Evolutionary conservation across 78 protist genomes (phyloP), one percentile per base, ranked within the genome.

Genomic region (Cavenderia fasciculata): DNA sequence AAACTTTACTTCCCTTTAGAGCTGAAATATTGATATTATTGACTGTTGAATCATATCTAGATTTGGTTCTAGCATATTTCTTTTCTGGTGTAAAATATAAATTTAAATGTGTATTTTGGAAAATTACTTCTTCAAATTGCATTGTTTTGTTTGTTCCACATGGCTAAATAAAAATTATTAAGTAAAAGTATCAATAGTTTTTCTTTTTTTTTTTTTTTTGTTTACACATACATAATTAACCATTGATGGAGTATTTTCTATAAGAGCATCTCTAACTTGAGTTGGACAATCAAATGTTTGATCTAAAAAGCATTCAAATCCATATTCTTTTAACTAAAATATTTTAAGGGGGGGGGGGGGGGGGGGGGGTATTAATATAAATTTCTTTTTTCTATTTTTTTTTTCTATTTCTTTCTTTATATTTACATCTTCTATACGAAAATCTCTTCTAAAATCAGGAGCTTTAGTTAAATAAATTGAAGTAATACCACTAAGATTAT

Each of bases 61-160:
- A 93, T 2, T 36, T 62, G 0, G 77, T 82, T 0, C 38, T 43
- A n/a, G 18, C 16, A 27, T 10, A 93, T 4, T 19, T 19, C 7
- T 44, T 23, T 0, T n/a, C 27, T 29, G 96, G 96, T 1, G 96
- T 94, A 40, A 71, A 94, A 25, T 95, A 59, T 14, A 25, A n/a
- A 25, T 33, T n/a, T 7, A 95, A 10, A 25, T 40, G 27, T 34
- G 89, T 89, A 5, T 41, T 27, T 2, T 92, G 52, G 2, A 89
- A n/a, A 0, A 94, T 11, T n/a, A 16, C 47, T 0, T 61, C 56
- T 27, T 77, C 94, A 12, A 54, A 23, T 2, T 62, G 56, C 0
- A 95, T 4, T 0, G 94, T 74, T 5, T 10, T 18, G 8, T 21
- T 63, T 18, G 90, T 72, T 33, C 94, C 95, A 21, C 38, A 78